Percentiles rank a stretch among this genome's conserved stretches.
phyloP scores from a whole-genome alignment of 805 yeast genomes.

The Pichia gijzeniarum region DNA sequence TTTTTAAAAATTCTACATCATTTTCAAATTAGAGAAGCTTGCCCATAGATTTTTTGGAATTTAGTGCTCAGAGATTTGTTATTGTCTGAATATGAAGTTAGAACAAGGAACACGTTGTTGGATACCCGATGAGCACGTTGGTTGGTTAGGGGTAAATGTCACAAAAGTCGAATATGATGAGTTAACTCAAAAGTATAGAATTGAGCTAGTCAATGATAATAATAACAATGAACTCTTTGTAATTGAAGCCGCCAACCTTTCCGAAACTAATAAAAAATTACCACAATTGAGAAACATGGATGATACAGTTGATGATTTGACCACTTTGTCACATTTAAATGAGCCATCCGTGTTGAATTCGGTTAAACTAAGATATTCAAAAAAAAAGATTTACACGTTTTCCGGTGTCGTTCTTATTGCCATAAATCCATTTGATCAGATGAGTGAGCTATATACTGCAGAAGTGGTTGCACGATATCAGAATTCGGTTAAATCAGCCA shows the following conservation, averaged over 20 bases:
- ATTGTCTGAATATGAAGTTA: conserved; percentile 4
- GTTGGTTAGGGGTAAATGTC: conserved; percentile 71
- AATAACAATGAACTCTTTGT: conserved; percentile 33
- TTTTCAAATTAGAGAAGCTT: too few species aligned
- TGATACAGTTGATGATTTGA: conserved; percentile 94
- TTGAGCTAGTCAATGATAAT: conserved; percentile 50
- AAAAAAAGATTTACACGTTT: conserved; percentile 86
- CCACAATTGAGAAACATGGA: conserved; percentile 86
- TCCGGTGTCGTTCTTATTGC: conserved; percentile 96
- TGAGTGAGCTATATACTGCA: conserved; percentile 81
- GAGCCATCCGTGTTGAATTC: conserved; percentile 97
- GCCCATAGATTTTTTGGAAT: too few species aligned
- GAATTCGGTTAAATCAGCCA: conserved; percentile 84
- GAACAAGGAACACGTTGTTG: conserved; percentile 49
- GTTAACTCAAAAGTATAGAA: conserved; percentile 35
- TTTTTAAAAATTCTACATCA: too few species aligned
- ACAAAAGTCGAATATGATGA: conserved; percentile 27
- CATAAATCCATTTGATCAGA: conserved; percentile 87
- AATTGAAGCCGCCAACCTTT: conserved; percentile 41
- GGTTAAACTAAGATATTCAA: conserved; percentile 81
- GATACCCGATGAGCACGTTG: conserved; percentile 65
- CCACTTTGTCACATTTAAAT: conserved; percentile 83
- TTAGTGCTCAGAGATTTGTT: too few species aligned
- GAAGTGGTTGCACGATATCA: conserved; percentile 92
- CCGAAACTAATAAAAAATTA: conserved; percentile 48